These are phyloP conservation scores for Colletotrichum brevisporum DNA, from an alignment of 2,329 filamentous ascomycete genomes.

Conservation along the genomic window DNA sequence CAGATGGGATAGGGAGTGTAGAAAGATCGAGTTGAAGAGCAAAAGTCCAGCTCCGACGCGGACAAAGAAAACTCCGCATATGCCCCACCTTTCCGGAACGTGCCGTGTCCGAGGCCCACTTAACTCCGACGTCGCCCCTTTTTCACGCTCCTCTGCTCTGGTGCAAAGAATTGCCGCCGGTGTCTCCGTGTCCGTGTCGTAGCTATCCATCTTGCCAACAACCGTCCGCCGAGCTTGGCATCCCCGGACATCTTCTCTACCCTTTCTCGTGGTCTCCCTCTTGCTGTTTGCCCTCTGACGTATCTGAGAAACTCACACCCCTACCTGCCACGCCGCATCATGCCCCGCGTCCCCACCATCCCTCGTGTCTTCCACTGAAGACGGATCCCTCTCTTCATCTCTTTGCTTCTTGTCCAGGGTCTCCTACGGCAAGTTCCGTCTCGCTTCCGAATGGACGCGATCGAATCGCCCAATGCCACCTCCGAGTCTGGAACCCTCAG, in stretches of 20 bases:
- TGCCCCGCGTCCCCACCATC: conserved; percentile 22
- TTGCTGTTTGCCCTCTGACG: background rate
- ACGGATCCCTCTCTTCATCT: background rate
- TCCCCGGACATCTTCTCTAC: background rate
- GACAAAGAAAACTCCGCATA: conserved; percentile 31
- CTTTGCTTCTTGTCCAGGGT: background rate
- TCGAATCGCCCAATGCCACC: conserved; percentile 47
- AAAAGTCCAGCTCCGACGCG: conserved; percentile 6
- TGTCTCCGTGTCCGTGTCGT: background rate
- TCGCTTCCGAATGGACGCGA: conserved; percentile 45
- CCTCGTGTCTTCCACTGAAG: conserved; percentile 29
- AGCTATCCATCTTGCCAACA: background rate
- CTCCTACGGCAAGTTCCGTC: background rate
- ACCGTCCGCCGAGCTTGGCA: conserved; percentile 7
- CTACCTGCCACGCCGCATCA: background rate
- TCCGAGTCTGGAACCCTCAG: conserved; percentile 45
- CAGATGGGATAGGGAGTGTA: background rate
- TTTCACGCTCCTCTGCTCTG: background rate
- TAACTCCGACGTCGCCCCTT: conserved; percentile 18
- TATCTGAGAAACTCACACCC: background rate
- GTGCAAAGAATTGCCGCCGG: too few species aligned
- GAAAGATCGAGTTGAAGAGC: conserved; percentile 29
- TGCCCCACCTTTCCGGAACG: conserved; percentile 13
- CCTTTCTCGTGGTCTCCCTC: background rate
- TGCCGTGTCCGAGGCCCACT: conserved; percentile 17